Evolutionary conservation across 2,329 filamentous ascomycete species (phyloP), one percentile per base, ranked within the genome.

Genomic region (Trichoderma gracile): DNA sequence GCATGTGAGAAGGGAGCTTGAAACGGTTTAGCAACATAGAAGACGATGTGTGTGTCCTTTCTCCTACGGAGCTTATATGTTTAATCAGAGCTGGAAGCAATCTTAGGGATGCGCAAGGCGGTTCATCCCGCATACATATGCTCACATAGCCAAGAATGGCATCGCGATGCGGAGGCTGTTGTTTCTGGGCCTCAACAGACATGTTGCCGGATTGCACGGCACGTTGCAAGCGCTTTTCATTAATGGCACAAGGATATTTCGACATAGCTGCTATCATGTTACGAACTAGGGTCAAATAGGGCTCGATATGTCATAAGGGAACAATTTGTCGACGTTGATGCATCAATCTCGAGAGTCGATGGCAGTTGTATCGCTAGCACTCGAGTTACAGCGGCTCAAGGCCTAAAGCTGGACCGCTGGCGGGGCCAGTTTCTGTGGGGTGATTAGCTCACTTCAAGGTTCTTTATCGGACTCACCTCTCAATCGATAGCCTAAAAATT

Each of bases 1-100:
- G 81, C 25, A 74, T 76, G 27, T 81, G 55, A 69, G 8, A 40
- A 56, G 54, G 45, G 59, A 46, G 46, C 52, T 25, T 25, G 60
- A 66, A 42, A 42, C 12, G 21, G 3, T 7, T 19, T 42, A 23
- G n/a, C 46, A 42, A 45, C 6, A 54, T 46, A 46, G 58, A 62
- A 19, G 53, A 60, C 25, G 59, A 60, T 17, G 6, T 43, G 56
- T 56, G 33, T 14, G 33, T 5, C 10, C 30, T 33, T 30, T 21
- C 63, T 63, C 38, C 27, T 21, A 47, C 9, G 30, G 57, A 19
- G 42, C 42, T 45, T 42, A 17, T 56, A 54, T 53, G 49, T 25
- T 62, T 38, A 5, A 43, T 53, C 52, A n/a, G 8, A 33, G 52
- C 1, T 15, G 30, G 52, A 56, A 33, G 49, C 38, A 40, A n/a